These are phyloP conservation scores for Fonsecaea erecta DNA, from an alignment of 2,329 filamentous ascomycete genomes.

Conservation along the genomic window DNA sequence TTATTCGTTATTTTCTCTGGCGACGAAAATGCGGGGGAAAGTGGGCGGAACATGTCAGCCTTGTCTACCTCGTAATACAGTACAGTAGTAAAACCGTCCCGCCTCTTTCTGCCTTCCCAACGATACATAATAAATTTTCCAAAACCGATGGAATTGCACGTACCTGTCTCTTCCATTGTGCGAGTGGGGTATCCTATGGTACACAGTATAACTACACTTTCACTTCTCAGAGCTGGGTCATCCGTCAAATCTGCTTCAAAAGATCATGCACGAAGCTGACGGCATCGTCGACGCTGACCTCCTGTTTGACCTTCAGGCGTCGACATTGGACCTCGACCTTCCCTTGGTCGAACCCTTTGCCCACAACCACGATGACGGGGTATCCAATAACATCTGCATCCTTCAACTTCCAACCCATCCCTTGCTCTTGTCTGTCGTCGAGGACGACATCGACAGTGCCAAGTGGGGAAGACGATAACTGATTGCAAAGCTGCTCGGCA, in stretches of 20 bases:
- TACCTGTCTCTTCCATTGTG: not conserved
- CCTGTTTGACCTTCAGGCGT: slow-evolving; percentile 64
- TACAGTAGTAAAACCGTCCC: too few relatives aligned
- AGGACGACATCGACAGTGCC: slow-evolving; percentile 66
- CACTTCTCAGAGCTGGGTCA: not conserved
- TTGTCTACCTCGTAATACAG: too few relatives aligned
- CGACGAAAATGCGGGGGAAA: not conserved
- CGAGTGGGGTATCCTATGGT: slow-evolving; percentile 24
- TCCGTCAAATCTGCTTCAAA: slow-evolving; percentile 57
- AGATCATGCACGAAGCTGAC: slow-evolving; percentile 54
- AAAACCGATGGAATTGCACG: not conserved
- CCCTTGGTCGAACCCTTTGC: slow-evolving; percentile 67
- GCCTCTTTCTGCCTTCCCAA: too few relatives aligned
- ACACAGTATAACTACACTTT: slow-evolving; percentile 10
- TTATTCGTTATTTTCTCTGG: not conserved
- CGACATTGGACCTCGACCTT: slow-evolving; percentile 79
- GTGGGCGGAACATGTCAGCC: slow-evolving; percentile 8
- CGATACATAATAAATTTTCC: too few relatives aligned
- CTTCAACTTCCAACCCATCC: slow-evolving; percentile 81
- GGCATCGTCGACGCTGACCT: slow-evolving; percentile 60
- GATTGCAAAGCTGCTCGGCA: slow-evolving; percentile 67
- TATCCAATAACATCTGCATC: slow-evolving; percentile 92
- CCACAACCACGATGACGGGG: slow-evolving; percentile 79
- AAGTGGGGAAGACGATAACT: slow-evolving; percentile 46
- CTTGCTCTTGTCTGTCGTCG: slow-evolving; percentile 69